A percentile compares a stretch with the other conserved stretches of the same genome.
Evolutionary conservation across 2,329 filamentous ascomycete species (phyloP).

Genomic region (Verticillium nonalfalfae): DNA sequence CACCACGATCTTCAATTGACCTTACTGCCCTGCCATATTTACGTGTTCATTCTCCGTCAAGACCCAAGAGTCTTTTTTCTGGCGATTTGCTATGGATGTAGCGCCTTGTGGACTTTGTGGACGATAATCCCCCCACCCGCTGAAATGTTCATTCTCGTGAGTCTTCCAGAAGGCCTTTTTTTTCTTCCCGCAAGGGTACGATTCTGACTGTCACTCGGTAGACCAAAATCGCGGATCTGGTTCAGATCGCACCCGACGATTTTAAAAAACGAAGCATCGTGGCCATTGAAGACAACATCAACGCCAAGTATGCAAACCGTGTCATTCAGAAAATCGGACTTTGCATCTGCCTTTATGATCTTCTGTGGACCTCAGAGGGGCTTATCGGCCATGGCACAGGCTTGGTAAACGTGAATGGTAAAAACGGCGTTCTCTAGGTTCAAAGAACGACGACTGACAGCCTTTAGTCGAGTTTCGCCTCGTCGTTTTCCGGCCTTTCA

Average conservation of each 20-base stretch:
- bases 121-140: neutral
- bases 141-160: constrained; percentile 46
- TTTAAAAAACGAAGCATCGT: constrained; percentile 77
- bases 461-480: constrained; percentile 79
- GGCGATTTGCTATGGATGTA: neutral
- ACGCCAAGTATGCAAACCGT: constrained; percentile 93
- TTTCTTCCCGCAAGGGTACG: too few species aligned
- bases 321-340: constrained; percentile 92
- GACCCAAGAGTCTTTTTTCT: neutral
- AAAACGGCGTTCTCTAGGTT: neutral
- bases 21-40: neutral
- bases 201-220: constrained; percentile 24
- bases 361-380: constrained; percentile 84
- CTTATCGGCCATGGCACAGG: constrained; percentile 90
- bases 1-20: neutral
- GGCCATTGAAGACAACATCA: constrained; percentile 94
- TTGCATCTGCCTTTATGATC: constrained; percentile 88
- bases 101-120: neutral
- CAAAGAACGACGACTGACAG: constrained; percentile 8
- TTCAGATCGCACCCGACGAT: constrained; percentile 85
- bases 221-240: constrained; percentile 91
- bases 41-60: neutral
- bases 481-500: constrained; percentile 92
- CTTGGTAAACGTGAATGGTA: constrained; percentile 89
- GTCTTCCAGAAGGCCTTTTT: neutral